Percentiles rank a stretch among this genome's conserved stretches.
Conservation (phyloP, 2,329 filamentous ascomycete genomes). For the Penicillium sclerotigenum region DNA sequence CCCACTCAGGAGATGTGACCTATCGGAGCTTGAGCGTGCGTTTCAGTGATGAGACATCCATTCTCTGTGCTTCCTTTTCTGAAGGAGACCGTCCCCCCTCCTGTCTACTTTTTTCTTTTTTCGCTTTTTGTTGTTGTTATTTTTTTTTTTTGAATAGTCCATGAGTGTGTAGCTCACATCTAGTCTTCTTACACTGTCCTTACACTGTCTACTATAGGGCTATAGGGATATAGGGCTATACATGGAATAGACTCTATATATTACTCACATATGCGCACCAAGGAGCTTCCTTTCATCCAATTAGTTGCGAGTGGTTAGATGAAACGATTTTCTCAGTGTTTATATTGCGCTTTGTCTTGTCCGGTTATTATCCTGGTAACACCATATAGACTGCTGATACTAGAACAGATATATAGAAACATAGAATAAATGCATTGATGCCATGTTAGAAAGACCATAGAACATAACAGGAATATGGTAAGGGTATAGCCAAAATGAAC, state of each 20-base stretch:
- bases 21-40: neutral
- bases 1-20: neutral
- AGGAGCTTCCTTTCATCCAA: neutral
- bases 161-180: no score
- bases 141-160: neutral
- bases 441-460: neutral
- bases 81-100: neutral
- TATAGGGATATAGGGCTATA: no score
- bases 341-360: neutral
- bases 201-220: no score
- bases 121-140: no score
- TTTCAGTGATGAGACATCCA: neutral
- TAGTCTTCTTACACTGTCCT: no score
- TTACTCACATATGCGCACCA: neutral
- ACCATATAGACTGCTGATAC: neutral
- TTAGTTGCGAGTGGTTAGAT: neutral
- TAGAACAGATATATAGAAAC: neutral
- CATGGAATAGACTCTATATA: neutral
- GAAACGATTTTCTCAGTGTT: neutral
- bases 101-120: no score
- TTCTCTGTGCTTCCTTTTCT: no score
- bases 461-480: neutral
- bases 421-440: neutral
- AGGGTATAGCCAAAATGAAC: conserved; percentile 1
- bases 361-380: neutral